Percentiles rank a stretch among this genome's conserved stretches.
These are phyloP conservation scores for Sporothrix pallida DNA, from an alignment of 2,329 filamentous ascomycete genomes.

Conservation along the genomic window DNA sequence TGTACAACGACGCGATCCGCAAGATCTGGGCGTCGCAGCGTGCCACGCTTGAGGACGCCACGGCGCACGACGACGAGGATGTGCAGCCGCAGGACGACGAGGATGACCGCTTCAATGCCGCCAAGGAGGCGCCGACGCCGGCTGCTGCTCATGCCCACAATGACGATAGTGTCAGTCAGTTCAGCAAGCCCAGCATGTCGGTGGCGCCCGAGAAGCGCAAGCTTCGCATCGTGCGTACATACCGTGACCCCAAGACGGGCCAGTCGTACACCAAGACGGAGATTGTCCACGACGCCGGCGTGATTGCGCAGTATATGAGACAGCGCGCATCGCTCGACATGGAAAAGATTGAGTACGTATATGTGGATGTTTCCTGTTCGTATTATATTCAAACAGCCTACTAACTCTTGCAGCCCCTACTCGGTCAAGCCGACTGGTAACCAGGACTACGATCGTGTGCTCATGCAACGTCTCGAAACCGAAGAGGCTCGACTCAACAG, in stretches of 20 bases:
- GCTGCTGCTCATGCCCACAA: constrained; percentile 44
- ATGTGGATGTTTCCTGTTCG: not conserved
- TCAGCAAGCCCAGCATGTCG: constrained; percentile 69
- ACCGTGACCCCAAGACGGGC: constrained; percentile 60
- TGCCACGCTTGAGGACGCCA: constrained; percentile 72
- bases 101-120: constrained; percentile 72
- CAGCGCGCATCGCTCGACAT: constrained; percentile 71
- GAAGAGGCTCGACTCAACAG: constrained; percentile 85
- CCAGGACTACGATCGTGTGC: constrained; percentile 66
- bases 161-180: constrained; percentile 82
- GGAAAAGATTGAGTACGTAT: constrained; percentile 71
- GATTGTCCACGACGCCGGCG: constrained; percentile 77
- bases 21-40: constrained; percentile 93
- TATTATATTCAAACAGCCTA: constrained; percentile 27
- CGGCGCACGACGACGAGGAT: constrained; percentile 70
- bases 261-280: constrained; percentile 67
- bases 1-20: constrained; percentile 89
- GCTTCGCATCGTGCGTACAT: constrained; percentile 73
- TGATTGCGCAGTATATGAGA: constrained; percentile 89
- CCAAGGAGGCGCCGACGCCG: constrained; percentile 61
- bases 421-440: constrained; percentile 69
- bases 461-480: constrained; percentile 58
- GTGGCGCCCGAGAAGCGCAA: constrained; percentile 72
- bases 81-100: constrained; percentile 64
- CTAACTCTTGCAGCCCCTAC: constrained; percentile 54